Conservation (phyloP, 2,329 filamentous ascomycete genomes). For the Xylaria multiplex region DNA sequence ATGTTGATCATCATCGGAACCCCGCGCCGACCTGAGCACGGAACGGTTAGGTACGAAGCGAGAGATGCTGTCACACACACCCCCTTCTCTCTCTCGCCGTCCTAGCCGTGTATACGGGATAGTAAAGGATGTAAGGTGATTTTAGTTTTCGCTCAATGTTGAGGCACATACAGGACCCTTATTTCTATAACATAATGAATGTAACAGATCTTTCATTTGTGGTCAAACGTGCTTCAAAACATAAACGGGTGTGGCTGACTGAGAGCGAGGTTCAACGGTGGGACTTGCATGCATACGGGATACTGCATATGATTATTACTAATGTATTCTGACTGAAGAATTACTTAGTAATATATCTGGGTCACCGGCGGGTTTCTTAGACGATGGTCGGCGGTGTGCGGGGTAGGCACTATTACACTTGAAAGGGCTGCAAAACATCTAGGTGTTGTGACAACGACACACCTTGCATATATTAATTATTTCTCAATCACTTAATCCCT, state of each 20-base stretch:
- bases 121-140: neutral
- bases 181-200: neutral
- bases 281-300: neutral
- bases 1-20: too few species aligned
- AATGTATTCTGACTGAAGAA: too few species aligned
- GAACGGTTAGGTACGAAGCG: too few species aligned
- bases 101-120: neutral
- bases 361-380: neutral
- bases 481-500: neutral
- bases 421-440: neutral
- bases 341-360: neutral
- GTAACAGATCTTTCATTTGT: neutral
- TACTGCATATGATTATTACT: neutral
- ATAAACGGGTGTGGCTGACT: neutral
- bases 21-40: neutral
- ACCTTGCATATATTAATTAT: neutral
- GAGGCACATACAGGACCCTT: neutral
- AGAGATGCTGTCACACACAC: conserved; percentile 1
- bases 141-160: neutral
- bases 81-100: neutral
- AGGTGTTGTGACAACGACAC: neutral
- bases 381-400: neutral
- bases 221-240: neutral
- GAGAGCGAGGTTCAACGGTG: neutral
- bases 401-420: neutral